These are phyloP conservation scores for Globisporangium yorkense DNA, from an alignment of 352 stramenopile species.

Conservation along the genomic window DNA sequence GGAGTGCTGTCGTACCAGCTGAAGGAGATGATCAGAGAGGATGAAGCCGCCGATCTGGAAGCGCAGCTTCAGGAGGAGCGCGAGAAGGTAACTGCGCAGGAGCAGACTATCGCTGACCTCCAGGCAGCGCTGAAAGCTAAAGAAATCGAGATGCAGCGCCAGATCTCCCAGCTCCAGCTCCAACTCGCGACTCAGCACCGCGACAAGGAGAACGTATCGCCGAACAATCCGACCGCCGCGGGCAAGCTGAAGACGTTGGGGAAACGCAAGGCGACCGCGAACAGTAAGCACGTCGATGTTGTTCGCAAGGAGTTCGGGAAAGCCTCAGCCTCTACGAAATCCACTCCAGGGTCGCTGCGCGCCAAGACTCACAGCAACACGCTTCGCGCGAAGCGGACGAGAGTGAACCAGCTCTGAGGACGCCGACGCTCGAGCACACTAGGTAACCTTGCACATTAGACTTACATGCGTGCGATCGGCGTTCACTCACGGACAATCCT, in stretches of 20 bases:
- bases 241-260: conserved; percentile 42
- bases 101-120: conserved; percentile 49
- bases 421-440: neutral
- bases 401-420: conserved; percentile 38
- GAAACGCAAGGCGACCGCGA: conserved; percentile 47
- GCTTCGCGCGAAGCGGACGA: conserved; percentile 46
- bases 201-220: conserved; percentile 21
- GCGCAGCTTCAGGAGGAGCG: conserved; percentile 37
- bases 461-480: neutral
- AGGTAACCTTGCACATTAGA: conserved; percentile 9
- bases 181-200: conserved; percentile 23
- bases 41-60: conserved; percentile 37
- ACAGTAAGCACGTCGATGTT: conserved; percentile 27
- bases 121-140: conserved; percentile 54
- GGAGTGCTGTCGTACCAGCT: conserved; percentile 50
- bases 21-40: conserved; percentile 32
- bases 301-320: conserved; percentile 34
- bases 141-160: conserved; percentile 59
- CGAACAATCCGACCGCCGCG: conserved; percentile 29
- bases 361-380: neutral
- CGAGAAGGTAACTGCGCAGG: conserved; percentile 55
- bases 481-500: neutral
- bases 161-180: conserved; percentile 50
- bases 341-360: conserved; percentile 27
- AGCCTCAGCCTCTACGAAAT: conserved; percentile 34